These are phyloP conservation scores for Cicer chorassanicum DNA, from an alignment of 306 rosid genomes.

Conservation along the genomic window DNA sequence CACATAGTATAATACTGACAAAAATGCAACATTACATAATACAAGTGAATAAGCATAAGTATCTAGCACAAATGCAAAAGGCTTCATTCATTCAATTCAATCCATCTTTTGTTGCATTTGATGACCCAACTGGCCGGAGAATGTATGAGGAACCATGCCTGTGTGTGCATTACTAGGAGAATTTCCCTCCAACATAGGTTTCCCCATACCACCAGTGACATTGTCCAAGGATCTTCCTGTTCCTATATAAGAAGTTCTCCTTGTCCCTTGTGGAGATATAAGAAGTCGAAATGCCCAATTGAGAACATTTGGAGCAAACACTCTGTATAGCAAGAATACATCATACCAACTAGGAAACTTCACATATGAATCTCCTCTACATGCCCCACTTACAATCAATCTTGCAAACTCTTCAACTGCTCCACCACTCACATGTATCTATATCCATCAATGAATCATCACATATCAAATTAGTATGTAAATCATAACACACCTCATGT, in stretches of 20 bases:
- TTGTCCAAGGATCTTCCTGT: constrained; percentile 62
- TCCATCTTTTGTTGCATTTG: constrained; percentile 56
- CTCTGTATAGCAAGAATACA: constrained; percentile 67
- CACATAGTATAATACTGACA: neutral
- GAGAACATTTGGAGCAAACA: constrained; percentile 73
- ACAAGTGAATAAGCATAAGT: neutral
- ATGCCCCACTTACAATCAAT: constrained; percentile 78
- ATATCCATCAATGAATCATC: constrained; percentile 38
- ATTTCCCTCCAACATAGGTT: constrained; percentile 52
- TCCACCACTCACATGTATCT: constrained; percentile 68
- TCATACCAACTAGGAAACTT: constrained; percentile 88
- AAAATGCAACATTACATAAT: neutral
- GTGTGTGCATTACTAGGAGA: constrained; percentile 48
- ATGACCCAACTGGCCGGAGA: constrained; percentile 40
- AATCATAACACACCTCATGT: neutral
- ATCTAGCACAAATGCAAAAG: constrained; percentile 5
- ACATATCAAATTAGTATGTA: neutral
- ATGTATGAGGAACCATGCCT: constrained; percentile 41
- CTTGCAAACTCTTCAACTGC: constrained; percentile 73
- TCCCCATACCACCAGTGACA: neutral
- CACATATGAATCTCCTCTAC: constrained; percentile 72
- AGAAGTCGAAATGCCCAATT: constrained; percentile 69
- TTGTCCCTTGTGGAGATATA: constrained; percentile 55
- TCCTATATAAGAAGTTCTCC: constrained; percentile 63
- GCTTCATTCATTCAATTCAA: constrained; percentile 25